Evolutionary conservation across 1,284 basidiomycete species (phyloP).

Genomic region (Apiotrichum siamense): DNA sequence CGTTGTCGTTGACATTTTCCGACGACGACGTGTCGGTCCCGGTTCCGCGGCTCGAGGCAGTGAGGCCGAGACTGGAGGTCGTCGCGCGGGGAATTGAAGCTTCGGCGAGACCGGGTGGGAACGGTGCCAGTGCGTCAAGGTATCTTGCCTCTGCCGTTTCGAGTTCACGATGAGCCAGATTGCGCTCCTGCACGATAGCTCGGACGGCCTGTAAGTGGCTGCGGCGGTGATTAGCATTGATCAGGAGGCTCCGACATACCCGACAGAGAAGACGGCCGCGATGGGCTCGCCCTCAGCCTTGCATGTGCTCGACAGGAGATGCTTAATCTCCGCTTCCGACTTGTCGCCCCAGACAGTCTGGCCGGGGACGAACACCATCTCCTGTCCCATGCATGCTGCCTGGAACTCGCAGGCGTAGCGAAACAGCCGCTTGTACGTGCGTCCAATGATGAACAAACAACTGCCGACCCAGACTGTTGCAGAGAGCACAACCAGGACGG

Average conservation of each 20-base stretch:
- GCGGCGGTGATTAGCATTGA: conserved; percentile 5
- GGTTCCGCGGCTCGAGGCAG: neutral
- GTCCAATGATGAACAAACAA: conserved; percentile 59
- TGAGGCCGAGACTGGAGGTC: neutral
- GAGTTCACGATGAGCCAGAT: conserved; percentile 64
- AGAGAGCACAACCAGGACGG: conserved; percentile 60
- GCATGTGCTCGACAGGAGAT: neutral
- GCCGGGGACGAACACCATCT: conserved; percentile 59
- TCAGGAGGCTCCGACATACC: conserved; percentile 49
- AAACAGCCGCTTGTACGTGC: conserved; percentile 57
- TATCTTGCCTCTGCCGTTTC: conserved; percentile 72
- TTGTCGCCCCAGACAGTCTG: conserved; percentile 61
- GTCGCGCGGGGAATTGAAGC: neutral
- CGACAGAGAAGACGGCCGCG: conserved; percentile 64
- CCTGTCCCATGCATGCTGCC: conserved; percentile 59
- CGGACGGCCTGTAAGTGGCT: conserved; percentile 65
- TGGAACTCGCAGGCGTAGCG: conserved; percentile 58
- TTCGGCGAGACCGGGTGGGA: conserved; percentile 8
- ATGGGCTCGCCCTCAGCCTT: conserved; percentile 53
- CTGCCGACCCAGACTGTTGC: conserved; percentile 60
- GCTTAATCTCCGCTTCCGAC: conserved; percentile 50
- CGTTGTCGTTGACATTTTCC: neutral
- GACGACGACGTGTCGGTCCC: neutral
- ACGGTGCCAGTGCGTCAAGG: conserved; percentile 58
- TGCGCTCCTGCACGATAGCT: conserved; percentile 62